Evolutionary conservation across 176 grass and related monocot genomes (phyloP), one percentile per base, ranked within the genome.

Genomic region (Zizania latifolia): DNA sequence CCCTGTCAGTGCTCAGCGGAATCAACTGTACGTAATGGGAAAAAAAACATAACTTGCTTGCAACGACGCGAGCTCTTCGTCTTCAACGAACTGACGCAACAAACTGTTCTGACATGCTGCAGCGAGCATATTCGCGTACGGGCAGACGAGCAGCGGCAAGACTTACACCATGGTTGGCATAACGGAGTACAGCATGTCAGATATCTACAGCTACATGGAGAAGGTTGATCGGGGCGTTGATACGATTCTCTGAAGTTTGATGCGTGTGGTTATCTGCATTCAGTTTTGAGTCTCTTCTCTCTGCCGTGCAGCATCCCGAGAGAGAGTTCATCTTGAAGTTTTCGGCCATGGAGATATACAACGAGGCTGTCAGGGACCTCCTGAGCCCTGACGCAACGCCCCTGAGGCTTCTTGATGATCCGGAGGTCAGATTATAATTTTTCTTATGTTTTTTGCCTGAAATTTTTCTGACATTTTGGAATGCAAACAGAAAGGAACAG

Each of bases 311-410:
- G 94, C 86, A 98, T 59, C 75, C 76, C 2, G 94, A 98, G 75
- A 82, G 94, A 62, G 78, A 92, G 45, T 98, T 90, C 68, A 61
- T 85, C 71, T 56, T 98, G 22, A 98, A 82, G 57, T 98, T 98
- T 36, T 98, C 94, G 4, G 91, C 91, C 0, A 84, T 98, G 84
- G 94, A 98, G 84, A 98, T 98, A 75, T 98, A 98, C 75, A 98
- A 98, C 4, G 94, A 98, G 85, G 91, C 89, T 4, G 94, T 98
- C 16, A 83, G 84, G 50, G 94, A 98, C 48, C 90, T 98, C 33
- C 78, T 98, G 15, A 94, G 72, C 68, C 14, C 69, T 13, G 91
- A 98, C 33, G 28, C 78, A 11, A 46, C 79, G 41, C 91, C 76
- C 41, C 82, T 98, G 19, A 81, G 94, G 81, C 84, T 92, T 48